Conservation (phyloP, 495 filamentous ascomycete genomes). For the Hypoxylon rickii region DNA sequence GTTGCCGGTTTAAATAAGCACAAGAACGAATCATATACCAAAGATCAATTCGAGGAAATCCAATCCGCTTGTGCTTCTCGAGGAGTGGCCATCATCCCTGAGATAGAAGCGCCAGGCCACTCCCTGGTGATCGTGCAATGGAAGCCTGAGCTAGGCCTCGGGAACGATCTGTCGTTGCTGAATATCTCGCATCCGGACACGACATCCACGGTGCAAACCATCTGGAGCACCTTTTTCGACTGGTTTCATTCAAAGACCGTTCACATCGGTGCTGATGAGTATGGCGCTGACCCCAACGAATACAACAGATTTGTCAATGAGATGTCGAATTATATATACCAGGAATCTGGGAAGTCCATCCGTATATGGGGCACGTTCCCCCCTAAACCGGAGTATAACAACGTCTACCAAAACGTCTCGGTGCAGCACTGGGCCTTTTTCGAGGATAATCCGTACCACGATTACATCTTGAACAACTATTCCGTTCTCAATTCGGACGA, state of each 20-base stretch:
- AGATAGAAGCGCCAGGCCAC: constrained; percentile 59
- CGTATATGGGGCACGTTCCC: constrained; percentile 61
- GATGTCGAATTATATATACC: constrained; percentile 48
- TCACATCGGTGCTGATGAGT: constrained; percentile 60
- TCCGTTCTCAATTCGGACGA: constrained; percentile 58
- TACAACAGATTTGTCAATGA: constrained; percentile 57
- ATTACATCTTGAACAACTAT: constrained; percentile 57
- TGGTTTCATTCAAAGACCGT: constrained; percentile 61
- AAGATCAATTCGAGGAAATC: constrained; percentile 48
- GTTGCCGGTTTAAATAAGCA: constrained; percentile 50
- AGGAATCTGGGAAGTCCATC: constrained; percentile 46
- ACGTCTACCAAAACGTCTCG: constrained; percentile 51
- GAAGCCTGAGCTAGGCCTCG: constrained; percentile 55
- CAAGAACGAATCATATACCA: constrained; percentile 55
- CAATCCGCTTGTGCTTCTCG: constrained; percentile 51
- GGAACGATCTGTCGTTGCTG: constrained; percentile 48
- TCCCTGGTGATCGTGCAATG: constrained; percentile 56
- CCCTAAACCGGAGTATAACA: constrained; percentile 45
- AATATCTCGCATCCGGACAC: constrained; percentile 58
- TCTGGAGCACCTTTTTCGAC: constrained; percentile 55
- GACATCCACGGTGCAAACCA: constrained; percentile 55
- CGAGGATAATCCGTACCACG: constrained; percentile 51
- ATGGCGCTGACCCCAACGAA: constrained; percentile 44
- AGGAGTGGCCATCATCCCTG: constrained; percentile 57
- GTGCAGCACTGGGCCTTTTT: constrained; percentile 47